phyloP scores from a whole-genome alignment of 192 early-diverging fungal species.

The Phycomyces nitens region DNA sequence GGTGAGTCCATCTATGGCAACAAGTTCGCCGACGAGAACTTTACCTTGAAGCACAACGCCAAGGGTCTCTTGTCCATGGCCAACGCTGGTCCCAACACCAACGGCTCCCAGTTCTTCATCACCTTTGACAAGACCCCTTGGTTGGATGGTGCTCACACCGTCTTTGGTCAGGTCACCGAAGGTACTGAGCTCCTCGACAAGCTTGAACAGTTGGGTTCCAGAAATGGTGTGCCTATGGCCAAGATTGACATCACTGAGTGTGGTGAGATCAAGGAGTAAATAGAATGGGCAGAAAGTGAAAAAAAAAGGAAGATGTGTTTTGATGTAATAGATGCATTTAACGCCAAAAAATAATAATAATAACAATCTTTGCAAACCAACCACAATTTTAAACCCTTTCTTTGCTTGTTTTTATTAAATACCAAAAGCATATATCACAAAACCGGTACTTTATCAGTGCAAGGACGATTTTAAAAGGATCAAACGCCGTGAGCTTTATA shows the following conservation, averaged over 20 bases:
- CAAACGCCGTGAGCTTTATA: no score
- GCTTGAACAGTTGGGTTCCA: slow-evolving; percentile 68
- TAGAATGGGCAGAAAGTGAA: not conserved
- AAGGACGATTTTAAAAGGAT: no score
- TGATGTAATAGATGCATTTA: no score
- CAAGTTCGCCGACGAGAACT: slow-evolving; percentile 93
- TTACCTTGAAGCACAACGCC: slow-evolving; percentile 79
- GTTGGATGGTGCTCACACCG: slow-evolving; percentile 88
- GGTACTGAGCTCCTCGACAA: slow-evolving; percentile 67
- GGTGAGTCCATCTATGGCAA: slow-evolving; percentile 80
- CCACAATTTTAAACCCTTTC: no score
- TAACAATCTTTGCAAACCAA: no score
- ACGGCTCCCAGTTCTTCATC: slow-evolving; percentile 86
- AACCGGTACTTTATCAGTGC: no score
- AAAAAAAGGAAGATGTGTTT: no score
- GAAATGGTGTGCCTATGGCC: slow-evolving; percentile 54
- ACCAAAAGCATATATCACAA: no score
- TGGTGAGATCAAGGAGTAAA: slow-evolving; percentile 62
- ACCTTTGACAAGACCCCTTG: slow-evolving; percentile 75
- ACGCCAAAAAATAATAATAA: no score
- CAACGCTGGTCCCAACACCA: slow-evolving; percentile 73
- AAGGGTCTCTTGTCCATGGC: slow-evolving; percentile 68
- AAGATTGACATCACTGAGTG: slow-evolving; percentile 70
- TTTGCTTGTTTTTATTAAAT: no score
- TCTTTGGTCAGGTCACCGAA: slow-evolving; percentile 85